Percentiles rank a stretch among this genome's conserved stretches.
phyloP scores from a whole-genome alignment of 129 eudicot species.

The Escallonia herrerae region DNA sequence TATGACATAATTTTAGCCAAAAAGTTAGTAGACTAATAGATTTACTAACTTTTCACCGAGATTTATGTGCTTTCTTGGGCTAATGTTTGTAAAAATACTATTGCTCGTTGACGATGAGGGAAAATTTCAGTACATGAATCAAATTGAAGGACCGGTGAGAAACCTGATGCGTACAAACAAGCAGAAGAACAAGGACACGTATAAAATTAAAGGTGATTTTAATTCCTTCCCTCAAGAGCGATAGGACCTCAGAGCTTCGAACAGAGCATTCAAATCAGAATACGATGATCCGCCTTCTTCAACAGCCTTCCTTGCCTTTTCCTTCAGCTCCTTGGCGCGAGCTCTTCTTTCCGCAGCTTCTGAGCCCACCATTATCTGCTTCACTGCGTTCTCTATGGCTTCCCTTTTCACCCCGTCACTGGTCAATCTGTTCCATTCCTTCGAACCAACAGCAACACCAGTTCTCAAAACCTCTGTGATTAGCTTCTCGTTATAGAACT shows the following conservation, averaged over 20 bases:
- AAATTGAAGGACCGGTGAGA: too few species aligned
- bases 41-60: too few species aligned
- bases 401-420: slow-evolving; percentile 28
- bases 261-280: slow-evolving; percentile 19
- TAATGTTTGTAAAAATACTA: too few species aligned
- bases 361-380: slow-evolving; percentile 27
- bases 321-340: slow-evolving; percentile 29
- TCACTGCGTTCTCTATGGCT: slow-evolving; percentile 32
- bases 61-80: too few species aligned
- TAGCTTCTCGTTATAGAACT: slow-evolving; percentile 47
- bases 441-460: slow-evolving; percentile 44
- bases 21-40: too few species aligned
- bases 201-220: too few species aligned
- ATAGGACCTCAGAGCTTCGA: slow-evolving; percentile 16
- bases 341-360: slow-evolving; percentile 42
- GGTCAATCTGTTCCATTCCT: slow-evolving; percentile 23
- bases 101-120: too few species aligned
- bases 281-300: slow-evolving; percentile 50
- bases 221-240: neutral
- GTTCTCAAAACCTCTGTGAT: slow-evolving; percentile 35
- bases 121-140: too few species aligned
- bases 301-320: slow-evolving; percentile 27
- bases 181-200: too few species aligned
- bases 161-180: too few species aligned
- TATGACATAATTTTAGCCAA: slow-evolving; percentile 16